phyloP scores from a whole-genome alignment of 495 filamentous ascomycete species.

The Xylaria longipes region DNA sequence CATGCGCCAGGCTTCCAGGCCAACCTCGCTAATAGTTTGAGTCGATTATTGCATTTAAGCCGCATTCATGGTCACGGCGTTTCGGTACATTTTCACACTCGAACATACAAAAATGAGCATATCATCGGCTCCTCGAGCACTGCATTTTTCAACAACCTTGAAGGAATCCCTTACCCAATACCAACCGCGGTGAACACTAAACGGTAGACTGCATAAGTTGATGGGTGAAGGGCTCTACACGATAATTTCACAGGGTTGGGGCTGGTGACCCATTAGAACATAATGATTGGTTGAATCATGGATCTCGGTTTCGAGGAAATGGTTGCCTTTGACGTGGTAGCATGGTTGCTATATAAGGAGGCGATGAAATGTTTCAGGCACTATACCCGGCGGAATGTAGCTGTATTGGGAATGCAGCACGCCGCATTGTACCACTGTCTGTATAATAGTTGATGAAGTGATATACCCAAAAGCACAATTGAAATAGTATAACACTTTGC shows the following conservation, averaged over 20 bases:
- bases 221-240: not conserved
- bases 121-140: not conserved
- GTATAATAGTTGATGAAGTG: conserved; percentile 11
- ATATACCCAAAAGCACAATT: conserved; percentile 11
- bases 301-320: not conserved
- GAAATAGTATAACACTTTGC: not conserved
- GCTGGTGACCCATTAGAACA: not conserved
- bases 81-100: conserved; percentile 2
- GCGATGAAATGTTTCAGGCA: conserved; percentile 14
- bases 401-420: conserved; percentile 13
- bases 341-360: conserved; percentile 4
- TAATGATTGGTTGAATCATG: not conserved
- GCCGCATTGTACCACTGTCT: conserved; percentile 17
- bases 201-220: not conserved
- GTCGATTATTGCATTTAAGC: not conserved
- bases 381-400: conserved; percentile 20
- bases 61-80: conserved; percentile 13
- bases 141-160: not conserved
- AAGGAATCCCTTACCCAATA: not conserved
- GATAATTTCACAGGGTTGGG: not conserved
- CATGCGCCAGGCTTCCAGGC: not conserved
- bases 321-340: not conserved
- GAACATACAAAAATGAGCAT: conserved; percentile 14
- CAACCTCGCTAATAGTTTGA: not conserved
- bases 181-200: not conserved